Base-by-base conservation (phyloP, 805 yeast genomes). In the Saccharomycopsis vini region DNA sequence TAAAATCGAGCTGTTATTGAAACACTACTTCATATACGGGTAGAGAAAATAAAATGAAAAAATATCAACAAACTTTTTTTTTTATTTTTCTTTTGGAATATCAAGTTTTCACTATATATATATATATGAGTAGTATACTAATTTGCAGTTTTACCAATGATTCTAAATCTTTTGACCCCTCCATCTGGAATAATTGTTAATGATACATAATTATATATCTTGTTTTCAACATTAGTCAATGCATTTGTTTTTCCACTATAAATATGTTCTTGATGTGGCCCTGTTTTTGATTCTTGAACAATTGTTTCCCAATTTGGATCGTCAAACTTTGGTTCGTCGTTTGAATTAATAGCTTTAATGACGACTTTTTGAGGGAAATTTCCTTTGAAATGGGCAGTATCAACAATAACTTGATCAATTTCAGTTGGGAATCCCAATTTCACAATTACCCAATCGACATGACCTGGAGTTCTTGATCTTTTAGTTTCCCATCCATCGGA, bases 401-500 rank as follows among this genome's bases (percentile, higher is more conserved):
- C 97, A 31, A 90, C 75, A 4, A 83, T 71, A 31, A 89, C 63
- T 46, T 73, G 67, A 21, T 71, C 64, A 43, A 87, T 68, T 13
- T 68, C 68, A 3, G 86, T 69, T 36, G 60, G 56, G 28, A 80
- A 76, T 16, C 96, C 97, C 42, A 90, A 72, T 54, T 81, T 76
- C 46, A 90, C 73, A 42, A 86, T 74, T 2, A 78, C 95, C 96
- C 96, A 90, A 67, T 90, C 98, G 31, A 75, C 78, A 60, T 90
- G 97, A 36, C 85, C 88, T 3, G 79, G 75, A 10, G 66, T 69
- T 60, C 97, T 74, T 2, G 96, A 87, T 60, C 98, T 77, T 55
- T 75, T 77, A 20, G 98, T 90, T 61, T 90, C 98, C 98, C 98
- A 90, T 12, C 98, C 98, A 58, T 92, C 97, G 40, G 92, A 77